Percentiles rank a stretch among this genome's conserved stretches.
Conservation (phyloP, 2,329 filamentous ascomycete genomes). For the Fusarium domesticum region DNA sequence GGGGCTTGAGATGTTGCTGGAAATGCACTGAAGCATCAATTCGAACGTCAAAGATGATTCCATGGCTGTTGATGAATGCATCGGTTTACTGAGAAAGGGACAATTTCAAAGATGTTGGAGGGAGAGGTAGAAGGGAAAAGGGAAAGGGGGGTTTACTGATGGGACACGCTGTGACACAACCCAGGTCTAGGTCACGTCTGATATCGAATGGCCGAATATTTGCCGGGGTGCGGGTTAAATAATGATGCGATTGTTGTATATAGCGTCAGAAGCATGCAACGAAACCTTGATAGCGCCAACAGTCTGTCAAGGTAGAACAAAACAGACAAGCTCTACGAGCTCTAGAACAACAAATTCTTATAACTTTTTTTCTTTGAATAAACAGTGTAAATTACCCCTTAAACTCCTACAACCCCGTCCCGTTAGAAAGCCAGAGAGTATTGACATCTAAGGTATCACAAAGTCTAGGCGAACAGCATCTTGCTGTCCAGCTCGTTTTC, state of each 20-base stretch:
- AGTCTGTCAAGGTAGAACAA: conserved; percentile 7
- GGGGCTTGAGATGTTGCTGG: conserved; percentile 44
- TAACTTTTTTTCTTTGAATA: conserved; percentile 19
- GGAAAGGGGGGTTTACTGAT: conserved; percentile 16
- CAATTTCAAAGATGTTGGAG: background rate
- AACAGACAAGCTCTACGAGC: background rate
- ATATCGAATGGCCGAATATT: conserved; percentile 25
- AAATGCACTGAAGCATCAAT: conserved; percentile 22
- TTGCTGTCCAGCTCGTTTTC: conserved; percentile 72
- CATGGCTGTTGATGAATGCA: conserved; percentile 23
- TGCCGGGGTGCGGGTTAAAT: conserved; percentile 20
- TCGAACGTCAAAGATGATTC: conserved; percentile 2
- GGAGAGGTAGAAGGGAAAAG: conserved; percentile 10
- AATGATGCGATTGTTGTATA: conserved; percentile 24
- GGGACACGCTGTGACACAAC: conserved; percentile 9
- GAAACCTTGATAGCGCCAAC: too few species aligned
- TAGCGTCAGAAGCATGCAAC: too few species aligned
- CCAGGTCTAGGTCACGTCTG: conserved; percentile 16
- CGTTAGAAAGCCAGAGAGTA: conserved; percentile 27
- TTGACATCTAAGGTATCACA: conserved; percentile 23
- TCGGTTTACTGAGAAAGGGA: conserved; percentile 15
- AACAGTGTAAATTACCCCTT: conserved; percentile 24
- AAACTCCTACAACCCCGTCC: conserved; percentile 27
- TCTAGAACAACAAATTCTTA: conserved; percentile 6
- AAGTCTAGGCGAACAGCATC: conserved; percentile 65